phyloP scores from a whole-genome alignment of 129 eudicot genomes.

The Centaurea solstitialis region DNA sequence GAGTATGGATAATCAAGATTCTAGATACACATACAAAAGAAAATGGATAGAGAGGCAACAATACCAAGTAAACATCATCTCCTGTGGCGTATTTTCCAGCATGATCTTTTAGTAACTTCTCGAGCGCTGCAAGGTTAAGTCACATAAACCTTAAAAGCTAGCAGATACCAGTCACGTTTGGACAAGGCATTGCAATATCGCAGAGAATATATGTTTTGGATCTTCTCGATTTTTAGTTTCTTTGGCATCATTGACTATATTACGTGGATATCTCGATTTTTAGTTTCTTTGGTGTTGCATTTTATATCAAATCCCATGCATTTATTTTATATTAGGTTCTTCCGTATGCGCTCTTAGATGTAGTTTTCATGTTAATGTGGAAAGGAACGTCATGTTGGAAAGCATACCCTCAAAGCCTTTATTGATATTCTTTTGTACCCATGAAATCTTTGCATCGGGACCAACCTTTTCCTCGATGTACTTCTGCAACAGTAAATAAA shows the following conservation, averaged over 20 bases:
- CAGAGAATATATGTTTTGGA: too few relatives aligned
- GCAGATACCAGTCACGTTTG: too few relatives aligned
- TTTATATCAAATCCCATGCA: neutral
- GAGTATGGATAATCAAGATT: neutral
- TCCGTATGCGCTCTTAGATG: neutral
- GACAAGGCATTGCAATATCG: too few relatives aligned
- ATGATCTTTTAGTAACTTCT: conserved; percentile 46
- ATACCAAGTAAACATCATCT: conserved; percentile 62
- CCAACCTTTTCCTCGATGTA: conserved; percentile 64
- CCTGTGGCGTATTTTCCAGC: conserved; percentile 85
- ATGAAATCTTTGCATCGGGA: conserved; percentile 64
- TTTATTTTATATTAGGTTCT: neutral
- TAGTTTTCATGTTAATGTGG: conserved; percentile 1
- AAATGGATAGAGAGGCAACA: conserved; percentile 1
- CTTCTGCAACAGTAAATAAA: conserved; percentile 37
- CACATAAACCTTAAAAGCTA: neutral
- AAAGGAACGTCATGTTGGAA: neutral
- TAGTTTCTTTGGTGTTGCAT: conserved; percentile 10
- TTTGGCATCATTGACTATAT: neutral
- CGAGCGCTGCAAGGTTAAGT: conserved; percentile 55
- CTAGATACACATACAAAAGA: neutral
- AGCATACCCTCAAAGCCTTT: conserved; percentile 73
- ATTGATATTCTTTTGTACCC: conserved; percentile 55
- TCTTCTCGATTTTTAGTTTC: neutral
- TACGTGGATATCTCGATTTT: neutral